Percentiles rank a stretch among this genome's conserved stretches.
Conservation (phyloP, 2,329 filamentous ascomycete genomes). For the Cucurbitaria berberidis region DNA sequence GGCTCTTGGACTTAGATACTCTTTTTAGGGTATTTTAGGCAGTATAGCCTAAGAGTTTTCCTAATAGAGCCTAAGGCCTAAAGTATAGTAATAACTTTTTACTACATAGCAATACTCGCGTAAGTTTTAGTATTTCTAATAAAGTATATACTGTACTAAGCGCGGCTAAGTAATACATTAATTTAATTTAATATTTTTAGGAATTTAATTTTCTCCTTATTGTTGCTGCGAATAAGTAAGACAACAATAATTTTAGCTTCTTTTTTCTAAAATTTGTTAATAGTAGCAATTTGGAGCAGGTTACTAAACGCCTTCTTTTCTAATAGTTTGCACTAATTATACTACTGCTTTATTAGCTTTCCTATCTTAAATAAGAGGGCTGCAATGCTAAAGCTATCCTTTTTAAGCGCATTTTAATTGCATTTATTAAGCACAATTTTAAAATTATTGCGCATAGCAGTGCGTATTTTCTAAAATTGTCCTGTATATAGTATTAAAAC, state of each 20-base stretch:
- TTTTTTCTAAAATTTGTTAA: slow-evolving; percentile 81
- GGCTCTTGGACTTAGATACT: slow-evolving; percentile 30
- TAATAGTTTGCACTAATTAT: slow-evolving; percentile 18
- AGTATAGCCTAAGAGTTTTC: slow-evolving; percentile 26
- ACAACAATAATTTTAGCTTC: slow-evolving; percentile 74
- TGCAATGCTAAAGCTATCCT: slow-evolving; percentile 26
- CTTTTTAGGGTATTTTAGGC: slow-evolving; percentile 35
- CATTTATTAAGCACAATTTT: slow-evolving; percentile 69
- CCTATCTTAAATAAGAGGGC: slow-evolving; percentile 1
- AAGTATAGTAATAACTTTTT: slow-evolving; percentile 62
- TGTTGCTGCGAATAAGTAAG: slow-evolving; percentile 74
- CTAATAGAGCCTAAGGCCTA: slow-evolving; percentile 23
- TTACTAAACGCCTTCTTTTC: slow-evolving; percentile 33
- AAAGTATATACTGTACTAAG: slow-evolving; percentile 74
- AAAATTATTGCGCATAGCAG: slow-evolving; percentile 55
- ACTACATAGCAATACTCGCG: slow-evolving; percentile 67
- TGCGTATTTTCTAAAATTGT: slow-evolving; percentile 61
- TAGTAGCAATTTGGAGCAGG: slow-evolving; percentile 60
- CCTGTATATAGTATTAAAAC: slow-evolving; percentile 71
- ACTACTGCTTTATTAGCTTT: not conserved
- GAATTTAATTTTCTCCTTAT: slow-evolving; percentile 66
- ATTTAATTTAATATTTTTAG: slow-evolving; percentile 70
- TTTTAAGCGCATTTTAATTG: slow-evolving; percentile 61
- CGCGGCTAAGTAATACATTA: slow-evolving; percentile 71
- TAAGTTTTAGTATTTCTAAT: slow-evolving; percentile 70